Evolutionary conservation across 2,329 filamentous ascomycete genomes (phyloP).

Genomic region (Fusarium annulatum): DNA sequence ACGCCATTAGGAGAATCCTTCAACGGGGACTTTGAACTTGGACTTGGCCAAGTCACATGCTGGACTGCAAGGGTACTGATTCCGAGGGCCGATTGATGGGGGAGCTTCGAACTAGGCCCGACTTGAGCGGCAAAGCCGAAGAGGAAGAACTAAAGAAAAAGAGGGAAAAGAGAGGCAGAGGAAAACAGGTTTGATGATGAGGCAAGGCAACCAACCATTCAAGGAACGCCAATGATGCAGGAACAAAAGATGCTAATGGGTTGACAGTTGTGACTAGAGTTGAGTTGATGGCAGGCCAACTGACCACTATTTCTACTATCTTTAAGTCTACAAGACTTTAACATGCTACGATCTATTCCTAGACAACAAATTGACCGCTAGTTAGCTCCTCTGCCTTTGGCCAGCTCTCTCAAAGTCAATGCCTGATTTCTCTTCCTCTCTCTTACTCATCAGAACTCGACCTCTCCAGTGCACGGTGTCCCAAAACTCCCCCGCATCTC

Average conservation of each 20-base stretch:
- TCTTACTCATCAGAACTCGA: not conserved
- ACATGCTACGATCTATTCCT: not conserved
- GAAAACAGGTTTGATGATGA: conserved; percentile 10
- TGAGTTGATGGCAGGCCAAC: not conserved
- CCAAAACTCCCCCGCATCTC: conserved; percentile 40
- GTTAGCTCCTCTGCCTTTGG: not conserved
- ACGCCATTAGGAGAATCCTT: not conserved
- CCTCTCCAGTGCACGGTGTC: conserved; percentile 15
- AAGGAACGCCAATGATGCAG: conserved; percentile 29
- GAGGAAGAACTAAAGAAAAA: not conserved
- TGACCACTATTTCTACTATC: not conserved
- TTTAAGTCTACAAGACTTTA: not conserved
- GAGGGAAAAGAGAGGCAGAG: not conserved
- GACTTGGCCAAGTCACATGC: conserved; percentile 17
- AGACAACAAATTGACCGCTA: conserved; percentile 2
- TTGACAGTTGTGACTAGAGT: not conserved
- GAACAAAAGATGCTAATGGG: conserved; percentile 13
- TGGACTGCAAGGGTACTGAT: conserved; percentile 1
- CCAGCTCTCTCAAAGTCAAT: not conserved
- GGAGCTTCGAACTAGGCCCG: conserved; percentile 13
- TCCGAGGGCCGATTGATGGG: conserved; percentile 20
- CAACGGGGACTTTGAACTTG: not conserved
- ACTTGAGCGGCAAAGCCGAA: conserved; percentile 23
- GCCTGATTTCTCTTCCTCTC: not conserved
- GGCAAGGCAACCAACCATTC: conserved; percentile 26